Evolutionary conservation across 2,329 filamentous ascomycete genomes (phyloP), one percentile per base, ranked within the genome.

Genomic region (Ophiostoma sp.): DNA sequence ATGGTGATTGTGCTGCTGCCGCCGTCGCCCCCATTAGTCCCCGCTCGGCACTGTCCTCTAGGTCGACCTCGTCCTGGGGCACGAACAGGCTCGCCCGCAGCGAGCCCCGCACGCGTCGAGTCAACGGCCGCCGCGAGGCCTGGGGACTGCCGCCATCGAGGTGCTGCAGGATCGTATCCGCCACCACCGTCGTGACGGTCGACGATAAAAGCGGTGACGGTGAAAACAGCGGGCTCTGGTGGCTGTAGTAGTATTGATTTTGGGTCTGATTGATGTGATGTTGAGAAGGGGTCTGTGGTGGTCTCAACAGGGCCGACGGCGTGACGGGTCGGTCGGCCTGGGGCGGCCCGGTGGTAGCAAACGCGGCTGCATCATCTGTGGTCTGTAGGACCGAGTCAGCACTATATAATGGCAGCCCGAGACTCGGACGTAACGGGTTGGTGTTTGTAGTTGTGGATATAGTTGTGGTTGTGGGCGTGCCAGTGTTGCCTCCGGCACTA

Each of bases 181-280:
- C 83, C 62, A 88, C 83, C 0, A 86, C 85, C 0, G 84, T 84
- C 23, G 81, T 86, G 52, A 88, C 83, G 1, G 86, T 87, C 0
- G 85, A 87, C 1, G 85, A 86, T 44, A 88, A 39, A 44, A 74
- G 80, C 0, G 86, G 86, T 0, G 86, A 87, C 13, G 86, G 86
- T 2, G 85, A 87, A 72, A 87, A 86, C 52, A 88, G 82, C 1
- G 83, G 81, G 41, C 82, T 82, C 36, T 81, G 78, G 72, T 81
- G 78, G 72, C 36, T 31, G 71, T 70, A 70, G 39, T 44, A 67
- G 36, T 67, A 48, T 23, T 31, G 36, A 6, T 35, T 65, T 17
- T 39, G 36, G 20, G 31, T 36, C 15, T 64, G 31, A 4, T 31
- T 62, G 23, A 7, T 68, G 44, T 17, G 52, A 52, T 31, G 52